Evolutionary conservation across 2,329 filamentous ascomycete genomes (phyloP).

Genomic region (Xylaria sp.): DNA sequence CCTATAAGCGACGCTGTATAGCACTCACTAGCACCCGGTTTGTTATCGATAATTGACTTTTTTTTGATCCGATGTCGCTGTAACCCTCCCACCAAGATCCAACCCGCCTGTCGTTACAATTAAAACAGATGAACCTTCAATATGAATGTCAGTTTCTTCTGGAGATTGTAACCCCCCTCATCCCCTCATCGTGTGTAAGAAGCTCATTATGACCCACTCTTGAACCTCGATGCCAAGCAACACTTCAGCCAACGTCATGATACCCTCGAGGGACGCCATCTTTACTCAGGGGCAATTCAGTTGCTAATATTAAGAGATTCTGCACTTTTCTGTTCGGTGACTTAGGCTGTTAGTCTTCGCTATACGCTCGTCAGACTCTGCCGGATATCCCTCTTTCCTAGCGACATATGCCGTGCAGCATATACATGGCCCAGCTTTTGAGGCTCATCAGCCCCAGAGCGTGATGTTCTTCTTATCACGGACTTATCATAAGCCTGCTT

Average conservation of each 20-base stretch:
- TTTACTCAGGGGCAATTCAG: neutral
- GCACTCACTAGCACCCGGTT: slow-evolving; percentile 21
- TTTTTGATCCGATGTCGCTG: slow-evolving; percentile 38
- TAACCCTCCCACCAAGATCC: slow-evolving; percentile 1
- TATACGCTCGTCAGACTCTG: neutral
- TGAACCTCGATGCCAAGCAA: neutral
- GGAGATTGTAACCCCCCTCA: neutral
- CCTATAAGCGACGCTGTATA: slow-evolving; percentile 1
- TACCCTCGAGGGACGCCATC: neutral
- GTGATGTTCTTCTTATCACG: neutral
- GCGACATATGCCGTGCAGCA: neutral
- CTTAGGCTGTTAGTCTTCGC: neutral
- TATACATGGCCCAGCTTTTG: neutral
- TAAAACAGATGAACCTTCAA: neutral
- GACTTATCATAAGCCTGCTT: slow-evolving; percentile 1
- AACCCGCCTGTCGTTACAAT: neutral
- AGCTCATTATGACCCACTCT: no score
- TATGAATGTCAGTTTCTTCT: neutral
- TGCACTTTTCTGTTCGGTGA: neutral
- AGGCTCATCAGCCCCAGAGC: neutral
- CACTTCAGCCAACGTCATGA: neutral
- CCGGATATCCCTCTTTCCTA: neutral
- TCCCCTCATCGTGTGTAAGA: neutral
- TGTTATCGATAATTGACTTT: slow-evolving; percentile 40
- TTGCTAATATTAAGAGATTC: neutral